These are phyloP conservation scores for Mycena epipterygia DNA, from an alignment of 768 basidiomycete species.

Conservation along the genomic window DNA sequence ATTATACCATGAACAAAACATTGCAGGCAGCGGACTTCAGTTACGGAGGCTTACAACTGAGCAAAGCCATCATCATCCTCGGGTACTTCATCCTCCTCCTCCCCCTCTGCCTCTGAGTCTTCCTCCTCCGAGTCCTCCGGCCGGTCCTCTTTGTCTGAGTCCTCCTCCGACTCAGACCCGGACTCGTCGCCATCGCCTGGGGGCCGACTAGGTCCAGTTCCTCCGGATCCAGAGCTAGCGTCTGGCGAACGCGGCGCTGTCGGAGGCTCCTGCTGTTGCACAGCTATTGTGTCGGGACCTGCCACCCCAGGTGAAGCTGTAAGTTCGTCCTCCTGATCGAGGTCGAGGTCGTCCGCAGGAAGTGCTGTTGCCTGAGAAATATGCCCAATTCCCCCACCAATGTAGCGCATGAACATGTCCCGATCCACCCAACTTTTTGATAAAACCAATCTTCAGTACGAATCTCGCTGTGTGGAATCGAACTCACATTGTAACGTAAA, in stretches of 20 bases:
- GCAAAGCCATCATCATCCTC: background rate
- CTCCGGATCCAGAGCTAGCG: too few relatives aligned
- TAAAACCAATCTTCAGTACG: background rate
- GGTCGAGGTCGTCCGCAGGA: background rate
- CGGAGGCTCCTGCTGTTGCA: too few relatives aligned
- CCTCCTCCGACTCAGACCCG: background rate
- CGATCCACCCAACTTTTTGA: background rate
- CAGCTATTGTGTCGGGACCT: too few relatives aligned
- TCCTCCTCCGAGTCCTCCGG: background rate
- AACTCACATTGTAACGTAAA: slow-evolving; percentile 11
- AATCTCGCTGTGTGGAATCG: background rate
- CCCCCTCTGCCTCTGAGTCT: background rate
- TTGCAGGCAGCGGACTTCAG: background rate
- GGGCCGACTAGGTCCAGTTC: too few relatives aligned
- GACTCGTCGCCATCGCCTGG: background rate
- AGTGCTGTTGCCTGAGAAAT: background rate
- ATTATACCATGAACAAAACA: background rate
- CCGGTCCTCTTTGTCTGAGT: background rate
- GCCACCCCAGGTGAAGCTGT: background rate
- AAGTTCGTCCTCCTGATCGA: background rate
- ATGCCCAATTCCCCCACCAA: background rate
- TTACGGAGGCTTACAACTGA: background rate
- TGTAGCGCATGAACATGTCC: slow-evolving; percentile 8
- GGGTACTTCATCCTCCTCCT: background rate
- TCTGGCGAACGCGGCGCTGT: background rate